Evolutionary conservation across 345 rosid genomes (phyloP), one percentile per base, ranked within the genome.

Genomic region (Salix purpurea): DNA sequence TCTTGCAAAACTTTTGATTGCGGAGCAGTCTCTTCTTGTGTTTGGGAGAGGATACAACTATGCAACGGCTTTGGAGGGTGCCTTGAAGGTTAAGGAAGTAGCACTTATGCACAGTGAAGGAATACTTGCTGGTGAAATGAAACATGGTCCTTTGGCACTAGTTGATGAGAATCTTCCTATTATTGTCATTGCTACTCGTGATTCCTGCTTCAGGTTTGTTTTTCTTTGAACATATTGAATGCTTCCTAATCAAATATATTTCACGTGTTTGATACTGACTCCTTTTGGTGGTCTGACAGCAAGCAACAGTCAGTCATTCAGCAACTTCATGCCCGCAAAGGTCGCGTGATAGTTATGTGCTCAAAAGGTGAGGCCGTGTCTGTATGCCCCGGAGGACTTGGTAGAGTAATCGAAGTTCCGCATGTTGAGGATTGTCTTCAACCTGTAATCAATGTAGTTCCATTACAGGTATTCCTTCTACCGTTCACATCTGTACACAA

Each of bases 41-140:
- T 95, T 95, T 81, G 99, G 94, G 26, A 89, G 99, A 87, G 99
- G 96, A 83, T 95, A 90, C 84, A 86, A 95, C 83, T 93, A 89
- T 79, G 96, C 98, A 67, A 88, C 97, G 7, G 96, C 96, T 5
- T 79, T 95, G 79, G 99, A 95, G 84, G 99, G 99, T 78, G 97
- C 99, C 42, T 70, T 90, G 68, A 95, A 95, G 78, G 99, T 95
- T 60, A 95, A 95, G 81, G 99, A 95, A 84, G 99, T 95, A 54
- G 85, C 99, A 46, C 96, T 95, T 46, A 95, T 95, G 99, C 99
- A 95, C 79, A 91, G 97, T 36, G 99, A 93, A 82, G 99, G 99
- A 44, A 89, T 95, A 75, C 94, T 95, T 71, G 99, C 99, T 46
- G 99, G 98, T 78, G 99, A 95, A 84, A 95, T 95, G 99, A 95